Percentiles rank a stretch among this genome's conserved stretches.
phyloP scores from a whole-genome alignment of 768 basidiomycete genomes.

The Hortiboletus flavorubellus region DNA sequence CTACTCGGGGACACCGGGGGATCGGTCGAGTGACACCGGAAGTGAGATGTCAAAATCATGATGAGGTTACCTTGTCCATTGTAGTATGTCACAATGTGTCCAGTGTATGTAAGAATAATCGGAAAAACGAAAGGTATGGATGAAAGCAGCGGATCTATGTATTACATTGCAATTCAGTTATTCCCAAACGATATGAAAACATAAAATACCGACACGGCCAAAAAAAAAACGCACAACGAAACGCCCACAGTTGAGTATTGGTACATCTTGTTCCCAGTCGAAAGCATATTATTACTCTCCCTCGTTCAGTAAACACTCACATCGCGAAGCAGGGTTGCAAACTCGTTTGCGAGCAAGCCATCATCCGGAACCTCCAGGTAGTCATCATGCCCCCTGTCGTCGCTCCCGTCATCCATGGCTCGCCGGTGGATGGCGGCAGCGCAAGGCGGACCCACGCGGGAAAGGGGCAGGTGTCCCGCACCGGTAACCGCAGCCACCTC shows the following conservation, averaged over 20 bases:
- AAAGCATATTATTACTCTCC: background rate
- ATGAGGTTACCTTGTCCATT: background rate
- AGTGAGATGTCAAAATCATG: background rate
- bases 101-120: conserved; percentile 3
- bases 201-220: conserved; percentile 19
- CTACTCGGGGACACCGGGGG: too few relatives aligned
- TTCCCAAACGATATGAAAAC: conserved; percentile 17
- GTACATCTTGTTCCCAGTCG: conserved; percentile 6
- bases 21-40: background rate
- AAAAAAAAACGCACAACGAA: background rate
- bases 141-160: conserved; percentile 1
- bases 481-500: conserved; percentile 27
- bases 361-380: conserved; percentile 18
- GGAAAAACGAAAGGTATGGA: background rate
- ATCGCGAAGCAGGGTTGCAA: conserved; percentile 17
- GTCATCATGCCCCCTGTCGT: conserved; percentile 3
- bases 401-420: background rate
- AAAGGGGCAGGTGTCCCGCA: conserved; percentile 10
- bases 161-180: conserved; percentile 14
- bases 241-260: background rate
- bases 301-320: conserved; percentile 22
- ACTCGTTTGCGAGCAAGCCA: conserved; percentile 16
- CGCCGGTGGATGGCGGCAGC: background rate
- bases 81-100: conserved; percentile 7
- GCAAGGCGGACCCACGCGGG: conserved; percentile 14